Evolutionary conservation across 371 early-diverging fungal genomes (phyloP), one percentile per base, ranked within the genome.

Genomic region (Cokeromyces recurvatus): DNA sequence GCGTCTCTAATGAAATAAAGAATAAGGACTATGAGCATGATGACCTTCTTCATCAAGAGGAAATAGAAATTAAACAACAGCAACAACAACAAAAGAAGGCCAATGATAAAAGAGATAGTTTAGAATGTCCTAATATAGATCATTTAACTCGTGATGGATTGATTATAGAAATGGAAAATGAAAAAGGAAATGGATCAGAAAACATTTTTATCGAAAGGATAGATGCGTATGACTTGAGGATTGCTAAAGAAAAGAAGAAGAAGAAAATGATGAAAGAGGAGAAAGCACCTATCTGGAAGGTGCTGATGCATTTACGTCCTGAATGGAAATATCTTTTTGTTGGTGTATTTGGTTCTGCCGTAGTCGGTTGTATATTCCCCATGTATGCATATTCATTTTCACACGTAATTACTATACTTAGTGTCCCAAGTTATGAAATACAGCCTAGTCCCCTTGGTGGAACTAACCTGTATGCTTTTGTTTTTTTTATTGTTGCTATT

Each of bases 381-480:
- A 32, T 54, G 12, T 76, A 60, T 38, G 60, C 69, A n/a, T 53
- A 52, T 34, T 51, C 62, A 19, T 76, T 76, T 50, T 53, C 67
- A 21, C 51, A 53, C 20, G 54, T 71, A 11, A 50, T 71, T 29
- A 22, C n/a, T 22, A n/a, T 45, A 9, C 21, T 35, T 20, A 22
- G n/a, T 21, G 23, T 22, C 16, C 21, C 32, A 0, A 54, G 55
- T 43, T 50, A 38, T 34, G 51, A 41, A 15, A 42, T 75, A 6
- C 42, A 53, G 21, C 29, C 43, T n/a, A 57, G 56, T 10, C 58
- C 61, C 34, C 53, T 68, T 10, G 49, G 64, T 42, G 73, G 78
- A 27, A 71, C 82, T 42, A 77, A 80, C 41, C 73, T 87, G 31
- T 92, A 83, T 63, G 75, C 89, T 0, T 71, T 89, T 21, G 66